These are phyloP conservation scores for Metarhizium guizhouense DNA, from an alignment of 2,329 filamentous ascomycete genomes.

Conservation along the genomic window DNA sequence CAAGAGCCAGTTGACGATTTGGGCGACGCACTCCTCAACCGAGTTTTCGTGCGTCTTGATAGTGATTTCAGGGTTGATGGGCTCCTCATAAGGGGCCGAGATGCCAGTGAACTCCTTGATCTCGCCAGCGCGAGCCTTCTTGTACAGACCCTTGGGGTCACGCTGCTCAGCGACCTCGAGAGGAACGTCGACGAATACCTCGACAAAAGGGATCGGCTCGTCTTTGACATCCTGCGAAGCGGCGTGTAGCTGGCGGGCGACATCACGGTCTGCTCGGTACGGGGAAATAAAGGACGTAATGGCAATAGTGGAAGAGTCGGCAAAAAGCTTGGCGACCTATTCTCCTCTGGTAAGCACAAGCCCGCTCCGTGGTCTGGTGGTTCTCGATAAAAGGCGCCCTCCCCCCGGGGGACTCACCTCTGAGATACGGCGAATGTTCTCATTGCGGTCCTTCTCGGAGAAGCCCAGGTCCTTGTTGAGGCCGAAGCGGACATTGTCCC, in stretches of 20 bases:
- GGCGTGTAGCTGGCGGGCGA: slow-evolving; percentile 73
- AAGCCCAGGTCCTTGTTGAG: slow-evolving; percentile 97
- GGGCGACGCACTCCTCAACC: slow-evolving; percentile 79
- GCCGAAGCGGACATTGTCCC: slow-evolving; percentile 96
- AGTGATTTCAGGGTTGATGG: slow-evolving; percentile 75
- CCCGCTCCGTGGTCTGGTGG: too few species aligned
- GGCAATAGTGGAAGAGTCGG: slow-evolving; percentile 77
- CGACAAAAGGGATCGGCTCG: slow-evolving; percentile 76
- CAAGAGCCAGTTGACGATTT: slow-evolving; percentile 75
- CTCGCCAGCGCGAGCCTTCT: slow-evolving; percentile 86
- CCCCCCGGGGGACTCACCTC: slow-evolving; percentile 41
- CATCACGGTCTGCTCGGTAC: slow-evolving; percentile 76
- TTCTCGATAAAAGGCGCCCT: too few species aligned
- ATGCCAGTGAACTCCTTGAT: slow-evolving; percentile 98
- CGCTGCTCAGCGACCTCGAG: slow-evolving; percentile 88
- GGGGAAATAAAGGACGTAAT: slow-evolving; percentile 97
- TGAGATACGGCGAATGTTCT: slow-evolving; percentile 95
- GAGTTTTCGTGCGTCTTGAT: slow-evolving; percentile 74
- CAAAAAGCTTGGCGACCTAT: slow-evolving; percentile 91
- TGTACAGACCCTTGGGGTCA: slow-evolving; percentile 96
- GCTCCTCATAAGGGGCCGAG: slow-evolving; percentile 89
- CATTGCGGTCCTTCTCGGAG: slow-evolving; percentile 83
- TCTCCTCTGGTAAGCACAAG: background rate
- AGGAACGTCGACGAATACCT: slow-evolving; percentile 88
- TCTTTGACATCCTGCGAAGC: slow-evolving; percentile 42